Percentiles rank a stretch among this genome's conserved stretches.
Conservation (phyloP, 2,329 filamentous ascomycete species). For the Claviceps quebecensis region DNA sequence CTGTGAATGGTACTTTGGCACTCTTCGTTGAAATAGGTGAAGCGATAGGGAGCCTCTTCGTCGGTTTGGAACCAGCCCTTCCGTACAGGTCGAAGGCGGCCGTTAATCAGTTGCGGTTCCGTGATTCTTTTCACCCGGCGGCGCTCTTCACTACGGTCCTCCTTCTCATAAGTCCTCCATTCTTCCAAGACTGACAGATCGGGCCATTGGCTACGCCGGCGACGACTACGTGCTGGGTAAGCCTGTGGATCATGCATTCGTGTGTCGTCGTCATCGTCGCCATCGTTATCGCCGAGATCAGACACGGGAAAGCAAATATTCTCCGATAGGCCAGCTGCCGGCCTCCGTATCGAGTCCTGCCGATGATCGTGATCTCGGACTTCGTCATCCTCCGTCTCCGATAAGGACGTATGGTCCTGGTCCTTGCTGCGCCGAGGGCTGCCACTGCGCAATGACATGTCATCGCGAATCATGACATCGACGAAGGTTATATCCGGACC, state of each 20-base stretch:
- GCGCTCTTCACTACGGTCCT: conserved; percentile 62
- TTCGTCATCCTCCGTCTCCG: conserved; percentile 13
- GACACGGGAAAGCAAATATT: conserved; percentile 93
- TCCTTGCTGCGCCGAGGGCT: conserved; percentile 16
- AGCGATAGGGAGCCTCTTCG: conserved; percentile 83
- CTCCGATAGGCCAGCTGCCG: conserved; percentile 54
- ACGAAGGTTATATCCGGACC: conserved; percentile 44
- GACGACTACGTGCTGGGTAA: conserved; percentile 27
- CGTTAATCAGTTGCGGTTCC: conserved; percentile 84
- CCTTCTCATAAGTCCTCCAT: conserved; percentile 84
- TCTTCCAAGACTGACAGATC: conserved; percentile 74
- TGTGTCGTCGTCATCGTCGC: conserved; percentile 45
- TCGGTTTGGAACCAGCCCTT: conserved; percentile 74
- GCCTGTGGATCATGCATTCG: conserved; percentile 28
- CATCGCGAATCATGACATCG: conserved; percentile 58
- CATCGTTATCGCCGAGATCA: conserved; percentile 45
- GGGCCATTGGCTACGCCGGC: conserved; percentile 67
- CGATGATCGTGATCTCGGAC: conserved; percentile 14
- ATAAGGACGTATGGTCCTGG: conserved; percentile 18
- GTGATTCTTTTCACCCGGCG: conserved; percentile 81
- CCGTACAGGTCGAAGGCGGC: conserved; percentile 68
- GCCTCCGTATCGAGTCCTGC: conserved; percentile 25
- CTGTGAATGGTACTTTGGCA: conserved; percentile 93
- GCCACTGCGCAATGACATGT: conserved; percentile 30
- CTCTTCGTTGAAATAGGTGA: conserved; percentile 98